phyloP scores from a whole-genome alignment of 257 asterid genomes.

The Capsicum baccatum region DNA sequence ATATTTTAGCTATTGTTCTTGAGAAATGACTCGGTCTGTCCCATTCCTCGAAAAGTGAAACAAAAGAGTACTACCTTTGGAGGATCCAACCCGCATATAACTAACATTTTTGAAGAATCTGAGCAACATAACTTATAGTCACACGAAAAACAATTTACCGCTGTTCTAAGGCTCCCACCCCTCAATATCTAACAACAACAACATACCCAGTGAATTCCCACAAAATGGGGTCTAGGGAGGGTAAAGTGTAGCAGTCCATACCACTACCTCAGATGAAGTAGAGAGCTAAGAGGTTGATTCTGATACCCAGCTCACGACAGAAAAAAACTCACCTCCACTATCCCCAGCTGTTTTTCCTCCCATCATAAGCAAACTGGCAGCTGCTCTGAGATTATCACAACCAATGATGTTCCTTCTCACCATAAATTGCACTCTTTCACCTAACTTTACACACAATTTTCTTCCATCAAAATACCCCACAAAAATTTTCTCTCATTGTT shows the following conservation, averaged over 20 bases:
- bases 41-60: too few species aligned
- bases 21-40: too few species aligned
- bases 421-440: constrained; percentile 41
- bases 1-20: too few species aligned
- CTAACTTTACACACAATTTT: constrained; percentile 27
- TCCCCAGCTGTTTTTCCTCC: constrained; percentile 38
- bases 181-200: not conserved
- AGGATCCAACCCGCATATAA: too few species aligned
- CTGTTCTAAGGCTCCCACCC: too few species aligned
- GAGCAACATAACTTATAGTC: not conserved
- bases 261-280: too few species aligned
- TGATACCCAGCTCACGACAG: too few species aligned
- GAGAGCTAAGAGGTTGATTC: too few species aligned
- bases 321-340: not conserved
- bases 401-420: constrained; percentile 37
- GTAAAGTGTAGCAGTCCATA: too few species aligned
- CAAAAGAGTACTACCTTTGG: too few species aligned
- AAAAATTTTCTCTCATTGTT: not conserved
- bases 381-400: constrained; percentile 45
- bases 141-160: not conserved
- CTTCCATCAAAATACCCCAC: not conserved
- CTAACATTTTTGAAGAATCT: not conserved
- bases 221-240: too few species aligned
- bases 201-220: too few species aligned
- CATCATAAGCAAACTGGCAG: constrained; percentile 54